These are phyloP conservation scores for Scleroderma bovista DNA, from an alignment of 768 basidiomycete species.

Conservation along the genomic window DNA sequence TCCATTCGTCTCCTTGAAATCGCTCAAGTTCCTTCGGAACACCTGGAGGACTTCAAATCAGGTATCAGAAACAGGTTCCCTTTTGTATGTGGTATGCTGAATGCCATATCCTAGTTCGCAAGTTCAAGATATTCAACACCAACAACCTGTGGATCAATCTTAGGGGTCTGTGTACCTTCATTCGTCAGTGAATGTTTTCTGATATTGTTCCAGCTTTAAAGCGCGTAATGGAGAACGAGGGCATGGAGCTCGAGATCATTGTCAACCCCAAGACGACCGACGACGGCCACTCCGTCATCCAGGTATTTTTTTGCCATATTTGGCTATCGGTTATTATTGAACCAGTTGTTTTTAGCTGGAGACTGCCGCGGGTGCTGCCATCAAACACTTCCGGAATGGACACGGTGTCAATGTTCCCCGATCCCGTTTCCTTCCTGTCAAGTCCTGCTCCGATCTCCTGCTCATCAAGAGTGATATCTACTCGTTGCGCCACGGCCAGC, in stretches of 20 bases:
- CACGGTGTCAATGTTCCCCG: slow-evolving; percentile 74
- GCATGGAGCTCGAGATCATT: slow-evolving; percentile 76
- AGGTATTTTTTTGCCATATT: slow-evolving; percentile 30
- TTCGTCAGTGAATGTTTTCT: background rate
- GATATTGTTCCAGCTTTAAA: slow-evolving; percentile 49
- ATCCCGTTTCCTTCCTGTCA: slow-evolving; percentile 64
- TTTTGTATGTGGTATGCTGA: background rate
- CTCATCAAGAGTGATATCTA: slow-evolving; percentile 68
- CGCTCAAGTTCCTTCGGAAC: slow-evolving; percentile 68
- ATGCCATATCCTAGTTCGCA: slow-evolving; percentile 37
- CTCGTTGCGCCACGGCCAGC: slow-evolving; percentile 61
- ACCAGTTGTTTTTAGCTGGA: slow-evolving; percentile 42
- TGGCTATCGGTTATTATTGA: background rate
- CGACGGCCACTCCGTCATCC: slow-evolving; percentile 64
- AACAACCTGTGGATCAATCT: slow-evolving; percentile 61
- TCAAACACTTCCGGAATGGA: slow-evolving; percentile 63
- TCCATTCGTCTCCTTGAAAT: slow-evolving; percentile 66
- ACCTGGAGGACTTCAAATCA: slow-evolving; percentile 72
- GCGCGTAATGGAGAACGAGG: slow-evolving; percentile 62
- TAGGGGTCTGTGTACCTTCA: slow-evolving; percentile 26
- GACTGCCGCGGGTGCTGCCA: slow-evolving; percentile 71
- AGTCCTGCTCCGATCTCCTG: slow-evolving; percentile 57
- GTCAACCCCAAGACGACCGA: slow-evolving; percentile 68
- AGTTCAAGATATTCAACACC: slow-evolving; percentile 80
- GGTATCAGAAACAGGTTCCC: slow-evolving; percentile 7